Evolutionary conservation across 2,329 filamentous ascomycete genomes (phyloP).

Genomic region (Periconia macrospinosa): DNA sequence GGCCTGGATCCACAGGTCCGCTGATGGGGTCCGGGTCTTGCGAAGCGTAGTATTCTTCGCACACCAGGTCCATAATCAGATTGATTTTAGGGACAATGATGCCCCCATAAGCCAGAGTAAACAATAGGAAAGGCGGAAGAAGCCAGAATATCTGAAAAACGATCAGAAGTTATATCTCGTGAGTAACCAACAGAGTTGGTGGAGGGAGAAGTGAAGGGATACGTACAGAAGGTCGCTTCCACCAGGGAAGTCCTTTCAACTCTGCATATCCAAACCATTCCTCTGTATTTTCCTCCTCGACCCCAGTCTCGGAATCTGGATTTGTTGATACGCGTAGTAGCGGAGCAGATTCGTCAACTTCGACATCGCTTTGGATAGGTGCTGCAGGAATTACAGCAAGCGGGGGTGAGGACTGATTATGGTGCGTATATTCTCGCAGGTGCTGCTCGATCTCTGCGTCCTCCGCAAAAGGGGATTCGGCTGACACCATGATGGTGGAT

Average conservation of each 20-base stretch:
- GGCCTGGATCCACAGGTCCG: constrained; percentile 42
- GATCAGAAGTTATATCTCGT: constrained; percentile 3
- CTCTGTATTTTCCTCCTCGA: constrained; percentile 3
- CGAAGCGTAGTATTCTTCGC: constrained; percentile 72
- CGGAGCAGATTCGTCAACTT: constrained; percentile 30
- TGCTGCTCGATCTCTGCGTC: constrained; percentile 34
- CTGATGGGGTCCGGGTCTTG: constrained; percentile 40
- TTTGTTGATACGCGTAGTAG: constrained; percentile 17
- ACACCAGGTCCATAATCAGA: constrained; percentile 81
- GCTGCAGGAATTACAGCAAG: constrained; percentile 7
- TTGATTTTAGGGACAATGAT: constrained; percentile 86
- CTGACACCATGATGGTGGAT: constrained; percentile 23
- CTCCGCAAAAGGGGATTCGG: constrained; percentile 30
- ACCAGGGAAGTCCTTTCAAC: constrained; percentile 49
- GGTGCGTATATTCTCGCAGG: constrained; percentile 8
- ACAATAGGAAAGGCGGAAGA: constrained; percentile 70
- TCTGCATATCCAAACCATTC: constrained; percentile 42
- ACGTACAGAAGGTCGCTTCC: constrained; percentile 55
- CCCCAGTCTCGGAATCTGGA: too few species aligned
- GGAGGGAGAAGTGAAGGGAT: constrained; percentile 45
- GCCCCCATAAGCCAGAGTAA: constrained; percentile 84
- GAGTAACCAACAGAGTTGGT: background rate
- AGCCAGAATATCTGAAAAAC: constrained; percentile 8
- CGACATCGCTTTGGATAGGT: constrained; percentile 12
- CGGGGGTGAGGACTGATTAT: constrained; percentile 14